Evolutionary conservation across 148 eudicot genomes (phyloP).

Genomic region (Nyssa sinensis): DNA sequence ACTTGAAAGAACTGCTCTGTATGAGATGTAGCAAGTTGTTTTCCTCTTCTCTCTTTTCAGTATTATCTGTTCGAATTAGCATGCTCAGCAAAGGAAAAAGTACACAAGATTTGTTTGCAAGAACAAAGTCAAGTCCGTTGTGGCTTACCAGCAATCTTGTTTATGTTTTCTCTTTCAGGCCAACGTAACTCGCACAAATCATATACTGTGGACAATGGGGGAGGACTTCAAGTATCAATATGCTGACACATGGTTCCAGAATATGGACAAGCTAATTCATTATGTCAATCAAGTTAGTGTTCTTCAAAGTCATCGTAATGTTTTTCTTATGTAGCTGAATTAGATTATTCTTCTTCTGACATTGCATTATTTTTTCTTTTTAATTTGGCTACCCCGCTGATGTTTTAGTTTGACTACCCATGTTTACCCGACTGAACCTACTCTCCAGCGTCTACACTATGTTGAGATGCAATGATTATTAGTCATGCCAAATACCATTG

Average conservation of each 20-base stretch:
- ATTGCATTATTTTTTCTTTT: neutral
- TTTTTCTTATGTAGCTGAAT: neutral
- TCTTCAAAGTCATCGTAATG: neutral
- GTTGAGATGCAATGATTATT: too few relatives aligned
- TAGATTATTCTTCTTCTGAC: too few relatives aligned
- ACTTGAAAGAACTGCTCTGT: too few relatives aligned
- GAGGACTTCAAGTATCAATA: too few relatives aligned
- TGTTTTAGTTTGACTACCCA: neutral
- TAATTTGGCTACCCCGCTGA: neutral
- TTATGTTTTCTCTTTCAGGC: slow-evolving; percentile 39
- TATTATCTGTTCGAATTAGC: neutral
- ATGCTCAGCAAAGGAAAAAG: too few relatives aligned
- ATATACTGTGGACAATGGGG: too few relatives aligned
- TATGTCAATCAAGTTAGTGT: slow-evolving; percentile 70
- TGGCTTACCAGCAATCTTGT: neutral
- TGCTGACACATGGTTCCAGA: slow-evolving; percentile 86
- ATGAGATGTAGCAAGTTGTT: neutral
- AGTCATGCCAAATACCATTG: too few relatives aligned
- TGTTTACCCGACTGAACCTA: neutral
- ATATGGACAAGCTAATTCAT: slow-evolving; percentile 96
- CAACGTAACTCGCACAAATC: too few relatives aligned
- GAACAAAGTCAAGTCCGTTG: neutral
- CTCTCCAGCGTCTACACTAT: neutral
- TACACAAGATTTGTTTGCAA: too few relatives aligned
- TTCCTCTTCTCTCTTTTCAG: neutral